Conservation (phyloP, 768 basidiomycete species). For the Tricholomella constricta region DNA sequence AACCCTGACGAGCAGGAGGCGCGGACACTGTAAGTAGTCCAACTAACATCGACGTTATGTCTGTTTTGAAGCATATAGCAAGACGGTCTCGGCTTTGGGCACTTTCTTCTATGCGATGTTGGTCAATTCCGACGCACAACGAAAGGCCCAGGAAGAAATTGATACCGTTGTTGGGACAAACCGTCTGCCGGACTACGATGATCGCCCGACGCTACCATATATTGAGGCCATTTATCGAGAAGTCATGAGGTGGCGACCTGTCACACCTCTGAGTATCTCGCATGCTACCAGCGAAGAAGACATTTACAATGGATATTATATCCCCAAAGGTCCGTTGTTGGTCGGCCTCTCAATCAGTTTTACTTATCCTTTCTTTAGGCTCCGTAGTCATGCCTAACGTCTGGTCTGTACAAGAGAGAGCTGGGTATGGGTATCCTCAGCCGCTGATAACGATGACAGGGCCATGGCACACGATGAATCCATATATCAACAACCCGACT, state of each 20-base stretch:
- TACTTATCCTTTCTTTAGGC: constrained; percentile 9
- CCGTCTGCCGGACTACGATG: constrained; percentile 40
- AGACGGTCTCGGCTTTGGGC: constrained; percentile 15
- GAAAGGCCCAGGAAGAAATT: constrained; percentile 39
- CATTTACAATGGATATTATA: constrained; percentile 18
- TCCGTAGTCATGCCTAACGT: constrained; percentile 23
- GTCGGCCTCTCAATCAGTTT: not conserved
- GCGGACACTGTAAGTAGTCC: constrained; percentile 16
- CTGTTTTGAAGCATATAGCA: too few species aligned
- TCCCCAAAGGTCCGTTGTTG: constrained; percentile 15
- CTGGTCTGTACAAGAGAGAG: constrained; percentile 16
- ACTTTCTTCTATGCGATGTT: constrained; percentile 25
- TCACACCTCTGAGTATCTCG: constrained; percentile 28
- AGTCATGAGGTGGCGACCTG: constrained; percentile 38
- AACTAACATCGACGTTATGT: too few species aligned
- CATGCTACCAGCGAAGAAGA: constrained; percentile 19
- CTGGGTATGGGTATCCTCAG: not conserved
- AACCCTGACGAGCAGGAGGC: constrained; percentile 3
- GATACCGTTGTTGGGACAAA: constrained; percentile 37
- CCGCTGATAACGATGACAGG: constrained; percentile 29
- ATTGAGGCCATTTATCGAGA: constrained; percentile 42
- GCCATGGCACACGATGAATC: constrained; percentile 49
- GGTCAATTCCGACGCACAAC: constrained; percentile 19
- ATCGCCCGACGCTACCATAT: constrained; percentile 39
- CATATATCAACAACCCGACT: constrained; percentile 50